Evolutionary conservation across 2,329 filamentous ascomycete genomes (phyloP).

Genomic region (Lachnum nothofagi): DNA sequence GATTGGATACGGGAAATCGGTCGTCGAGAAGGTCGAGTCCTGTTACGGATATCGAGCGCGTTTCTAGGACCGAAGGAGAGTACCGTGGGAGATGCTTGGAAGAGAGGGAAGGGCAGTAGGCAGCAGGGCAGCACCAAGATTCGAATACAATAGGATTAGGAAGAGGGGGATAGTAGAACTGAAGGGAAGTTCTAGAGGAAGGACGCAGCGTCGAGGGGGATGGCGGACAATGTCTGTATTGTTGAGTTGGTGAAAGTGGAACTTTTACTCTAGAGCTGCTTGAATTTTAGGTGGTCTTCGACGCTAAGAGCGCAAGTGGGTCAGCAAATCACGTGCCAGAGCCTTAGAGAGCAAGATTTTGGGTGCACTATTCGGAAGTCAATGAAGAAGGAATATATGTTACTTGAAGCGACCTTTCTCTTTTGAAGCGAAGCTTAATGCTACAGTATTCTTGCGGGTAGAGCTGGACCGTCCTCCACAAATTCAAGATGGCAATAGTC

Average conservation of each 20-base stretch:
- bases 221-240: slow-evolving; percentile 16
- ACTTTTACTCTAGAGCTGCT: slow-evolving; percentile 7
- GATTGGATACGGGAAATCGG: slow-evolving; percentile 7
- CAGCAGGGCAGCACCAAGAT: slow-evolving; percentile 11
- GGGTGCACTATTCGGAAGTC: too few relatives aligned
- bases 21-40: slow-evolving; percentile 22
- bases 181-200: slow-evolving; percentile 23
- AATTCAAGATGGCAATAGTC: too few relatives aligned
- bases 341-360: too few relatives aligned
- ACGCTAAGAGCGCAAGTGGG: too few relatives aligned
- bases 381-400: too few relatives aligned
- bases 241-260: slow-evolving; percentile 10
- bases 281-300: too few relatives aligned
- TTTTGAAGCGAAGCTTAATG: too few relatives aligned
- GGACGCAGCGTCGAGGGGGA: slow-evolving; percentile 11
- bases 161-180: slow-evolving; percentile 21
- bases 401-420: too few relatives aligned
- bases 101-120: slow-evolving; percentile 16
- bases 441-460: too few relatives aligned
- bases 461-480: too few relatives aligned
- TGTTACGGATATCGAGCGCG: slow-evolving; percentile 30
- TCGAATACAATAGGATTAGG: slow-evolving; percentile 27
- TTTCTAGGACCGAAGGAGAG: slow-evolving; percentile 15
- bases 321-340: too few relatives aligned
- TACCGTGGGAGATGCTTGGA: slow-evolving; percentile 11